These are phyloP conservation scores for Metarhizium album DNA, from an alignment of 2,329 filamentous ascomycete genomes.

Conservation along the genomic window DNA sequence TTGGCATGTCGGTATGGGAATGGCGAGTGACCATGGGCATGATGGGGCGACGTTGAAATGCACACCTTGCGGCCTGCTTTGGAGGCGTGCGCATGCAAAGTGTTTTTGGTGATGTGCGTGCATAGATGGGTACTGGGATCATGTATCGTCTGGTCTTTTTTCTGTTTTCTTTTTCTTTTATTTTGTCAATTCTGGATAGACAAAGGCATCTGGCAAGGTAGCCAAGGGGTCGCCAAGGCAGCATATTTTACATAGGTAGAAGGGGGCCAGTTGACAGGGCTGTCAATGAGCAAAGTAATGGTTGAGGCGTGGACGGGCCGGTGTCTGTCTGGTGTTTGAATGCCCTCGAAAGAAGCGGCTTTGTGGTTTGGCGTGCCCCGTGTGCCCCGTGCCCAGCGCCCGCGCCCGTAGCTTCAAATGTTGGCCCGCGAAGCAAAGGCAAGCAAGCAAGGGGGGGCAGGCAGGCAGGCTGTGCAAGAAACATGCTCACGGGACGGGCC, in stretches of 20 bases:
- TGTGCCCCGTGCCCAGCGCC: too few species aligned
- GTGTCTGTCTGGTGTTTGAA: neutral
- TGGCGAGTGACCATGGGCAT: slow-evolving; percentile 7
- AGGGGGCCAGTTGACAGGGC: neutral
- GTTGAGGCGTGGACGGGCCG: neutral
- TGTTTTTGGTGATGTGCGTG: neutral
- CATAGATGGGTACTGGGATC: slow-evolving; percentile 2
- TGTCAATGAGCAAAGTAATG: neutral
- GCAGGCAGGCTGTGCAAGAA: too few species aligned
- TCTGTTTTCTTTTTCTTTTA: neutral
- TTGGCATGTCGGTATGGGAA: slow-evolving; percentile 6
- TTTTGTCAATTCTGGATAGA: slow-evolving; percentile 5
- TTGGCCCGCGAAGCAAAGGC: too few species aligned
- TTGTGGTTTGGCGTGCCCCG: too few species aligned
- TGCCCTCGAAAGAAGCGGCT: neutral
- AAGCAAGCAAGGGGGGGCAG: too few species aligned
- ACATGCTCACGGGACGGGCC: neutral
- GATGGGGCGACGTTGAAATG: neutral
- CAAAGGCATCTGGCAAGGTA: neutral
- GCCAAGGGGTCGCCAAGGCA: neutral
- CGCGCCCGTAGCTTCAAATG: too few species aligned
- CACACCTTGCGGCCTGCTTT: neutral
- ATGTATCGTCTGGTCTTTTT: neutral
- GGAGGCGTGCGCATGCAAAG: neutral
- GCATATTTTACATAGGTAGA: neutral